These are phyloP conservation scores for Kodamaea ohmeri DNA, from an alignment of 1,139 yeast genomes.

Conservation along the genomic window DNA sequence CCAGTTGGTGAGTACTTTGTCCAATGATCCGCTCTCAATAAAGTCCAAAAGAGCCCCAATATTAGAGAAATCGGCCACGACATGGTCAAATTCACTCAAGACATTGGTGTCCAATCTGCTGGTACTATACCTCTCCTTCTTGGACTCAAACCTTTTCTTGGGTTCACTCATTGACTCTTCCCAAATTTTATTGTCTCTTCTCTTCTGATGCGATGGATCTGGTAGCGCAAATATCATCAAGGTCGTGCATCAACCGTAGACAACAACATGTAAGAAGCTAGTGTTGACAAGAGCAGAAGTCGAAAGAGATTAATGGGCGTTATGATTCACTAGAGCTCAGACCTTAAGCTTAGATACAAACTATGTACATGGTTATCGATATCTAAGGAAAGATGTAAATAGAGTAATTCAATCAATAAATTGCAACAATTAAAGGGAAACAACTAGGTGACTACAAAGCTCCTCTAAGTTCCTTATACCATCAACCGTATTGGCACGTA, in stretches of 20 bases:
- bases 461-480: no score
- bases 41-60: conserved; percentile 15
- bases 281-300: no score
- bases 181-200: not conserved
- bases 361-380: no score
- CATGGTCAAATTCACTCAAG: conserved; percentile 17
- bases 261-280: not conserved
- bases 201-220: not conserved
- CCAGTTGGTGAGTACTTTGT: conserved; percentile 42
- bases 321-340: no score
- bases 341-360: no score
- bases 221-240: conserved; percentile 1
- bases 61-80: conserved; percentile 12
- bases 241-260: not conserved
- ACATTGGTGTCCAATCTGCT: conserved; percentile 9
- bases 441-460: no score
- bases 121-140: conserved; percentile 3
- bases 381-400: no score
- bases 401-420: no score
- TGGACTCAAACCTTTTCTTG: conserved; percentile 5
- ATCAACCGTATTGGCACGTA: no score
- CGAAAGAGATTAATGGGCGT: no score
- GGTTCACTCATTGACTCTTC: conserved; percentile 3
- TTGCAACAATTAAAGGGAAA: no score
- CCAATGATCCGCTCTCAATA: conserved; percentile 20